Evolutionary conservation across 345 rosid species (phyloP), one percentile per base, ranked within the genome.

Genomic region (Eutrema japonicum): DNA sequence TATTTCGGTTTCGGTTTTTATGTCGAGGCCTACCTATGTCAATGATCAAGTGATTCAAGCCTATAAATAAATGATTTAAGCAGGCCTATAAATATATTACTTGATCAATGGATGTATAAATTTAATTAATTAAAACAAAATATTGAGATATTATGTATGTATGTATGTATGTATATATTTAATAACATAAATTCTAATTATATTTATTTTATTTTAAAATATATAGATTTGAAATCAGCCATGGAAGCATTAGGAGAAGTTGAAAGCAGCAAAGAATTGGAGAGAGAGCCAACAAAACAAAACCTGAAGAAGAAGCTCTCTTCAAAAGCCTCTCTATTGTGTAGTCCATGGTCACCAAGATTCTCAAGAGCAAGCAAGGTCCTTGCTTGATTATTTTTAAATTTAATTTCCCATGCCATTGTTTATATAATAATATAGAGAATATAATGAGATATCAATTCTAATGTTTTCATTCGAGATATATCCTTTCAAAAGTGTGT

Each of bases 291-390:
- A 62, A 46, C 74, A 38, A 70, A 76, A 54, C 59, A 68, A 45
- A 68, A 62, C 6, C 18, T 54, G 70, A 69, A 69, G 71, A 76
- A 70, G 65, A 76, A 63, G 50, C 38, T 76, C 10, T 76, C 75
- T 46, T 62, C 75, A 54, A 76, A 63, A 69, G 70, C 75, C 13
- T 76, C 70, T 54, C 10, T 38, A 35, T 13, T 76, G 46, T 76
- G 79, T 69, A 53, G 47, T n/a, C 13, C 75, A 53, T 76, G 75
- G 79, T 69, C 79, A 53, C 79, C 79, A 54, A 69, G 58, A 75
- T 68, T 68, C 42, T 61, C 70, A 75, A 68, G 69, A 69, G 63
- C 79, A 47, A 56, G 22, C 59, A 76, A 76, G 52, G 38, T 76
- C 32, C 70, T 76, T 62, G 75, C 62, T 46, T 76, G 11, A 63